These are phyloP conservation scores for Tulasnella sp. DNA, from an alignment of 768 basidiomycete genomes.

Conservation along the genomic window DNA sequence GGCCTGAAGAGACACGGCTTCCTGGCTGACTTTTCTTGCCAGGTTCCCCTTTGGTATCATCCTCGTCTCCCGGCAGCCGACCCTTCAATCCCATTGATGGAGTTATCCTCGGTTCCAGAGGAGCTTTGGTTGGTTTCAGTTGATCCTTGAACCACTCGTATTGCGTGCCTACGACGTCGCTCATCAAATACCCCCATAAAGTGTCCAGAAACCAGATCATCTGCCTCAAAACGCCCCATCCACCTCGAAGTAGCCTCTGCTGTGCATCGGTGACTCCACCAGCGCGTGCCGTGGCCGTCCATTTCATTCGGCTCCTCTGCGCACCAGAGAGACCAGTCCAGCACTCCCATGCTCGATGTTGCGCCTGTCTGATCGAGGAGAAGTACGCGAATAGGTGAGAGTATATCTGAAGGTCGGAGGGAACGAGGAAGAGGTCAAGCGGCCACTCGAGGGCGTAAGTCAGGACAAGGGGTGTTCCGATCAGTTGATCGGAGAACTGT, in stretches of 20 bases:
- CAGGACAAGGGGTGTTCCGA: constrained; percentile 67
- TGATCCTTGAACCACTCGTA: constrained; percentile 59
- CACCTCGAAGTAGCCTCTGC: constrained; percentile 55
- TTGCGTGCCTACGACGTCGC: constrained; percentile 80
- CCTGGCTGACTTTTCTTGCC: neutral
- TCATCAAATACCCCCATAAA: constrained; percentile 76
- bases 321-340: constrained; percentile 82
- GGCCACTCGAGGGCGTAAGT: constrained; percentile 75
- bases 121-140: constrained; percentile 26
- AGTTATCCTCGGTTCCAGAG: constrained; percentile 1
- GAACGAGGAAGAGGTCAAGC: constrained; percentile 76
- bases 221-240: constrained; percentile 78
- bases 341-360: constrained; percentile 64
- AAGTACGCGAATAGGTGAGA: constrained; percentile 71
- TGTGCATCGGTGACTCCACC: constrained; percentile 67
- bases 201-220: constrained; percentile 91
- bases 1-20: neutral
- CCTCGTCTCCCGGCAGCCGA: too few relatives aligned
- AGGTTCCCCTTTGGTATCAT: too few relatives aligned
- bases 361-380: constrained; percentile 73
- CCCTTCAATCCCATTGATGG: neutral
- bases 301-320: constrained; percentile 71
- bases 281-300: constrained; percentile 71
- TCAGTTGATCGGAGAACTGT: constrained; percentile 60
- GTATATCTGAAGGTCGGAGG: constrained; percentile 63